Evolutionary conservation across 179 eudicot species (phyloP).

Genomic region (Actinidia arguta): DNA sequence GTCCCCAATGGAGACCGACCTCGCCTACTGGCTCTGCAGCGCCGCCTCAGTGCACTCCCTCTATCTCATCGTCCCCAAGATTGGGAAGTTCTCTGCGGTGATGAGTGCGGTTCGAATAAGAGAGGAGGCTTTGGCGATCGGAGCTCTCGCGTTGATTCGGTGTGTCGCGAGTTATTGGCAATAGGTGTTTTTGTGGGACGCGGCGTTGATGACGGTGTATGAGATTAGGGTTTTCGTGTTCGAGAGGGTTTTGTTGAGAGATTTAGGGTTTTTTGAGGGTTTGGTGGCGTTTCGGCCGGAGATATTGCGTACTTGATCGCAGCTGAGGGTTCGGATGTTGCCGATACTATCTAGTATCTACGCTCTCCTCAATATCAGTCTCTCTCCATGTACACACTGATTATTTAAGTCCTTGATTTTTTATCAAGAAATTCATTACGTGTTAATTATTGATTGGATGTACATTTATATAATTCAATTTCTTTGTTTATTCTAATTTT

Average conservation of each 20-base stretch:
- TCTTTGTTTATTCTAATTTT: too few species aligned
- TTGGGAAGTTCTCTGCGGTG: slow-evolving; percentile 51
- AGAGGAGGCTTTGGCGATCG: slow-evolving; percentile 52
- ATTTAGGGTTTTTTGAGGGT: slow-evolving; percentile 83
- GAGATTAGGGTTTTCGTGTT: slow-evolving; percentile 66
- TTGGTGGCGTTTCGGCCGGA: slow-evolving; percentile 50
- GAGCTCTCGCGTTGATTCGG: slow-evolving; percentile 51
- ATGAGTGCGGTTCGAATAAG: slow-evolving; percentile 29
- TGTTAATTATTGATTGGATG: too few species aligned
- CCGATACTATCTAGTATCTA: slow-evolving; percentile 88
- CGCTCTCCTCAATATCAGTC: slow-evolving; percentile 74
- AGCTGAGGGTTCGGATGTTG: slow-evolving; percentile 83
- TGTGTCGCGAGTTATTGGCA: slow-evolving; percentile 67
- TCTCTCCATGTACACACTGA: too few species aligned
- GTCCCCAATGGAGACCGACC: slow-evolving; percentile 63
- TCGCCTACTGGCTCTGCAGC: slow-evolving; percentile 77
- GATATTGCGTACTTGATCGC: slow-evolving; percentile 86
- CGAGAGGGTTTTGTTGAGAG: slow-evolving; percentile 75
- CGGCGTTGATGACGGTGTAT: slow-evolving; percentile 60
- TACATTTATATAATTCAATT: too few species aligned
- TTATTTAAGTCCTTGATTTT: too few species aligned
- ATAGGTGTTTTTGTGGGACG: slow-evolving; percentile 85
- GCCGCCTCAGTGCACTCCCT: slow-evolving; percentile 73
- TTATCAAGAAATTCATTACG: too few species aligned
- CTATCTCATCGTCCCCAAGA: slow-evolving; percentile 65